phyloP scores from a whole-genome alignment of 2,329 filamentous ascomycete species.

The Gnomoniopsis sp. region DNA sequence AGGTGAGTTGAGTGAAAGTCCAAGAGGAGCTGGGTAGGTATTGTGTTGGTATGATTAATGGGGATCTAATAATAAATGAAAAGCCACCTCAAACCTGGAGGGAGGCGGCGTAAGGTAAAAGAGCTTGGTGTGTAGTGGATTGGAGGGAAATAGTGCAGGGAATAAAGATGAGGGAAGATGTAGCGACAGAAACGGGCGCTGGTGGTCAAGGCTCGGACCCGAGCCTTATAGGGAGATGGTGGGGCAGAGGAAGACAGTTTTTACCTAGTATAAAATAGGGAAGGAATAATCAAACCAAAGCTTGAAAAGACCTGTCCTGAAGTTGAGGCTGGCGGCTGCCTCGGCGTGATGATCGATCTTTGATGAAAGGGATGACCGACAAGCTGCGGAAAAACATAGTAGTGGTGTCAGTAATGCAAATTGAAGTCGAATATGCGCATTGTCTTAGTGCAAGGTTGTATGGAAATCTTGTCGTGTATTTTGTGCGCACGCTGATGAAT shows the following conservation, averaged over 20 bases:
- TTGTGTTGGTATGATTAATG: neutral
- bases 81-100: neutral
- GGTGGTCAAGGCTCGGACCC: neutral
- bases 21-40: neutral
- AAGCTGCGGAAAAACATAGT: neutral
- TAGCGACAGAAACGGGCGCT: neutral
- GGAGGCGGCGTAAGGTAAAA: neutral
- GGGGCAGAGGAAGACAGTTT: neutral
- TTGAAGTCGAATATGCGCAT: neutral
- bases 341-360: neutral
- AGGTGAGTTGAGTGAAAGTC: neutral
- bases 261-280: conserved; percentile 13
- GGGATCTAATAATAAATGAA: conserved; percentile 4
- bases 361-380: neutral
- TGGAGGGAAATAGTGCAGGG: conserved; percentile 1
- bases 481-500: neutral
- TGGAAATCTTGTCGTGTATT: neutral
- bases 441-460: conserved; percentile 1
- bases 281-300: neutral
- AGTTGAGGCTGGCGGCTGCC: neutral
- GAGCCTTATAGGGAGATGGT: neutral
- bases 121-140: neutral
- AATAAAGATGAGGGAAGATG: neutral
- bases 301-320: neutral
- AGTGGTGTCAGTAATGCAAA: neutral